Conservation (phyloP, 768 basidiomycete species). For the Kondoa malvinella region DNA sequence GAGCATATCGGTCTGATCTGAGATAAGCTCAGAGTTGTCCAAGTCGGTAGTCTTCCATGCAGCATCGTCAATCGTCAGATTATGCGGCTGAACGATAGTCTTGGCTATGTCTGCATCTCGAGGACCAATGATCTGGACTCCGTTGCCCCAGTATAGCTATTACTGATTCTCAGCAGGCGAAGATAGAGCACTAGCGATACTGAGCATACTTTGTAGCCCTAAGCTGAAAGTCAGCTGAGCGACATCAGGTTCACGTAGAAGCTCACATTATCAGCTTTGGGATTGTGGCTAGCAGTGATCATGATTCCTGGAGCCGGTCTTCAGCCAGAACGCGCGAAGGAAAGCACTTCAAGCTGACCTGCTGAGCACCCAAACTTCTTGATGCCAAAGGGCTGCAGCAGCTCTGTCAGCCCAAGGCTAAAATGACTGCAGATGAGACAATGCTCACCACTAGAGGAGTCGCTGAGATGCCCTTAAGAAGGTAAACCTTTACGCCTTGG, state of each 20-base stretch:
- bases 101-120: conserved; percentile 62
- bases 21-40: conserved; percentile 5
- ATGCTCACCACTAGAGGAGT: conserved; percentile 35
- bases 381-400: conserved; percentile 46
- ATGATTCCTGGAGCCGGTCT: conserved; percentile 65
- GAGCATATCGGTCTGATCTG: conserved; percentile 47
- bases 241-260: conserved; percentile 8
- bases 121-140: conserved; percentile 56
- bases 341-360: neutral
- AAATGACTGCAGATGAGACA: no score
- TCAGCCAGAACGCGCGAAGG: neutral
- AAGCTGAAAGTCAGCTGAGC: no score
- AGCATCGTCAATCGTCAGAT: conserved; percentile 40
- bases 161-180: neutral
- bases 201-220: conserved; percentile 12
- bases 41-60: conserved; percentile 34
- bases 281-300: conserved; percentile 85
- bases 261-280: conserved; percentile 40
- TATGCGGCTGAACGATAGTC: conserved; percentile 40
- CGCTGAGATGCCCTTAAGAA: conserved; percentile 53
- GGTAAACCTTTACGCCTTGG: conserved; percentile 50
- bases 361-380: conserved; percentile 36
- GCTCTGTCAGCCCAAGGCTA: neutral
- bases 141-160: conserved; percentile 21
- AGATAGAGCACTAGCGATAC: neutral